These are phyloP conservation scores for Trifolium dubium DNA, from an alignment of 306 rosid species.

Conservation along the genomic window DNA sequence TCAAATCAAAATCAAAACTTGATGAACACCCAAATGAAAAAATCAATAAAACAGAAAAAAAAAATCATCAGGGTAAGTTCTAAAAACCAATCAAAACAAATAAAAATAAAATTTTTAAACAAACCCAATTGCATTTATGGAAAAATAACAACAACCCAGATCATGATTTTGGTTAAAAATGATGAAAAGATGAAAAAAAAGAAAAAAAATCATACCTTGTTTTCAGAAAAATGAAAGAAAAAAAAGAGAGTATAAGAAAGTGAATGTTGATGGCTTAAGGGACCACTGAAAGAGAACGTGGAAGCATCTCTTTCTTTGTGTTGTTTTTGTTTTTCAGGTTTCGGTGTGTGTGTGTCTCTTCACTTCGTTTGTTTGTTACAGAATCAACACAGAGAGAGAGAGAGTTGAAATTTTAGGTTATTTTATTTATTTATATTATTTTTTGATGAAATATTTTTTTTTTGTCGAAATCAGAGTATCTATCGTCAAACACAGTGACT, in stretches of 20 bases:
- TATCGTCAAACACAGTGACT: background rate
- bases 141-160: constrained; percentile 45
- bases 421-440: background rate
- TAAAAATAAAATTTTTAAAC: constrained; percentile 48
- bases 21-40: constrained; percentile 41
- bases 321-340: constrained; percentile 25
- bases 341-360: constrained; percentile 43
- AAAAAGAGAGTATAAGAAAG: constrained; percentile 9
- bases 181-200: constrained; percentile 11
- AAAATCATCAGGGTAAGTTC: constrained; percentile 39
- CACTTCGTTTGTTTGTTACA: constrained; percentile 51
- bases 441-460: too few relatives aligned
- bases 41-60: constrained; percentile 39
- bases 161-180: background rate
- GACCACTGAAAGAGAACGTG: constrained; percentile 47
- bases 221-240: constrained; percentile 14
- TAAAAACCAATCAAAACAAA: constrained; percentile 36
- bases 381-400: constrained; percentile 41
- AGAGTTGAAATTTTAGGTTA: constrained; percentile 23
- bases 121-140: constrained; percentile 45
- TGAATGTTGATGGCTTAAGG: constrained; percentile 13
- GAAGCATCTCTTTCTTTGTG: constrained; percentile 29
- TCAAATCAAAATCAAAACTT: background rate
- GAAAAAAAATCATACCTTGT: constrained; percentile 38
- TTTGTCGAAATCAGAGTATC: too few relatives aligned